phyloP scores from a whole-genome alignment of 2,329 filamentous ascomycete genomes.

The Penicillium polonicum region DNA sequence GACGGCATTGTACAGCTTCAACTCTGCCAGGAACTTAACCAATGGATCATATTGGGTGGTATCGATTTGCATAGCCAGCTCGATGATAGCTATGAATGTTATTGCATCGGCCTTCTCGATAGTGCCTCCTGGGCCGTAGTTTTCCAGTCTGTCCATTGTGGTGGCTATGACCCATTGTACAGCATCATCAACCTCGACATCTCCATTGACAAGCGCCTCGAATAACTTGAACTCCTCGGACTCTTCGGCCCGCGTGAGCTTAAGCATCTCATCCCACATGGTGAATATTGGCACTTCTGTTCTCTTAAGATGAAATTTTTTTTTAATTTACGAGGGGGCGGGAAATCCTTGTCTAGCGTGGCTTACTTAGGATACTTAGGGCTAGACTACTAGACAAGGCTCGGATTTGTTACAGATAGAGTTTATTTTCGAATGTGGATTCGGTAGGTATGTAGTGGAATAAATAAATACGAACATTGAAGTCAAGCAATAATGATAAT shows the following conservation, averaged over 20 bases:
- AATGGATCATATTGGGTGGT: neutral
- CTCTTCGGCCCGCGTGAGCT: neutral
- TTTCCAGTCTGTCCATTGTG: conserved; percentile 6
- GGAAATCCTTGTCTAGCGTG: neutral
- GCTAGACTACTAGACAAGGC: neutral
- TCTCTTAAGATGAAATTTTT: too few species aligned
- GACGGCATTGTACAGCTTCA: conserved; percentile 6
- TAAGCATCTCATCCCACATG: neutral
- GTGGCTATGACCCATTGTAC: conserved; percentile 2
- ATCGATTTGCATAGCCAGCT: conserved; percentile 4
- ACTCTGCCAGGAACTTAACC: neutral
- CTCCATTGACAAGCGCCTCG: neutral
- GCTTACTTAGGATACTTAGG: neutral
- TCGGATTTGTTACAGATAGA: too few species aligned
- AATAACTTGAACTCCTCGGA: conserved; percentile 1
- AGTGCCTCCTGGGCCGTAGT: neutral
- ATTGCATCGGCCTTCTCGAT: conserved; percentile 3
- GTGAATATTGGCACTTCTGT: neutral
- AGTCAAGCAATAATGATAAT: too few species aligned
- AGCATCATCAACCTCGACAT: neutral
- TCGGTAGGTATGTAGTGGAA: too few species aligned
- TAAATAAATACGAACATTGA: too few species aligned
- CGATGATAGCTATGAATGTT: conserved; percentile 1
- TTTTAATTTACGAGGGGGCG: too few species aligned
- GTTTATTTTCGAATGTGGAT: too few species aligned